phyloP scores from a whole-genome alignment of 2,329 filamentous ascomycete genomes.

The Ceratocystis papillata region DNA sequence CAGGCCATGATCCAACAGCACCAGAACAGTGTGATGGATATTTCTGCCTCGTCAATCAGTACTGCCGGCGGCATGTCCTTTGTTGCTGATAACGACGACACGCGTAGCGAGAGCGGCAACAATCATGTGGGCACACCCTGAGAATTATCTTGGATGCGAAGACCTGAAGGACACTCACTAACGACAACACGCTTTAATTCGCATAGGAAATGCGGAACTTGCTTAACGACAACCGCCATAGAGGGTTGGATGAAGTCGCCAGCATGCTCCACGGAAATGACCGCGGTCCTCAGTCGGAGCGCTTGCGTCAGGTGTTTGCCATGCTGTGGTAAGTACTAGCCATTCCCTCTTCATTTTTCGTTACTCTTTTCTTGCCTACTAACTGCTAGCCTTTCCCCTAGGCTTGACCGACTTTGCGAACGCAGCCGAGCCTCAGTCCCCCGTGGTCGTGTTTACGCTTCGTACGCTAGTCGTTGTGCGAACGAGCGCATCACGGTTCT shows the following conservation, averaged over 20 bases:
- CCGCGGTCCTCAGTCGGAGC: constrained; percentile 67
- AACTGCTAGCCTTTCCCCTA: constrained; percentile 30
- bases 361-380: neutral
- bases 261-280: constrained; percentile 68
- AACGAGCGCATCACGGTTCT: constrained; percentile 88
- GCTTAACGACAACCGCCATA: constrained; percentile 56
- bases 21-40: constrained; percentile 32
- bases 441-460: constrained; percentile 84
- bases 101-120: constrained; percentile 18
- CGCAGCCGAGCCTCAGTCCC: constrained; percentile 78
- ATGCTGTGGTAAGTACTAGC: constrained; percentile 65
- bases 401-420: constrained; percentile 63
- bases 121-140: constrained; percentile 29
- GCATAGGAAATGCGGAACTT: constrained; percentile 58
- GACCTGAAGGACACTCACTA: too few relatives aligned
- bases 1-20: constrained; percentile 38
- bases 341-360: constrained; percentile 23
- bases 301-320: constrained; percentile 74
- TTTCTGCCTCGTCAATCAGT: constrained; percentile 16
- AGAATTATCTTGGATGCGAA: too few relatives aligned
- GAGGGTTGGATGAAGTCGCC: constrained; percentile 60
- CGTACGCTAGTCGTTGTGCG: constrained; percentile 86
- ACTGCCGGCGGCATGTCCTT: constrained; percentile 18
- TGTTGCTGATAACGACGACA: constrained; percentile 19
- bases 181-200: neutral